Conservation (phyloP, 331 rosid genomes). For the Quercus lobata region DNA sequence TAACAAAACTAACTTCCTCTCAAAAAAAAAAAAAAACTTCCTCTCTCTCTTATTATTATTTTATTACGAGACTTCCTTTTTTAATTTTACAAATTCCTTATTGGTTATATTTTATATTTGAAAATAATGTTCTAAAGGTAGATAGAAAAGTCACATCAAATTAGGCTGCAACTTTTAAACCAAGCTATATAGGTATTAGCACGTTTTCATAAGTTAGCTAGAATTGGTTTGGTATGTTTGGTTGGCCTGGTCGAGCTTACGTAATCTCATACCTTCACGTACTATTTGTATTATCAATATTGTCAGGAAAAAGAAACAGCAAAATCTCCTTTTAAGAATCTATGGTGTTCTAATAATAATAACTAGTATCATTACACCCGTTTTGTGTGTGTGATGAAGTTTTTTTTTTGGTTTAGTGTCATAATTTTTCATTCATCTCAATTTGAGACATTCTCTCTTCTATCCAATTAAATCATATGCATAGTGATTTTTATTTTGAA, state of each 20-base stretch:
- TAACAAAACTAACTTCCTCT: too few species aligned
- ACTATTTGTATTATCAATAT: not conserved
- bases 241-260: not conserved
- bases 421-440: too few species aligned
- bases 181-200: not conserved
- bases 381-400: fast-evolving
- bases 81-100: too few species aligned
- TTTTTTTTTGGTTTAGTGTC: too few species aligned
- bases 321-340: not conserved
- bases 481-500: too few species aligned
- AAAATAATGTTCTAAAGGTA: not conserved
- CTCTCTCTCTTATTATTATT: too few species aligned
- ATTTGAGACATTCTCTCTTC: too few species aligned
- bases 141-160: not conserved
- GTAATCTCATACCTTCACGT: not conserved
- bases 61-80: too few species aligned
- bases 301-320: not conserved
- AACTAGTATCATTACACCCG: fast-evolving
- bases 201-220: not conserved
- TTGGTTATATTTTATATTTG: not conserved
- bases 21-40: too few species aligned
- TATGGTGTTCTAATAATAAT: not conserved
- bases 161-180: not conserved
- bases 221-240: not conserved
- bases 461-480: too few species aligned